Base-by-base conservation (phyloP, 2,329 filamentous ascomycete species). In the Leptosphaerulina australis region DNA sequence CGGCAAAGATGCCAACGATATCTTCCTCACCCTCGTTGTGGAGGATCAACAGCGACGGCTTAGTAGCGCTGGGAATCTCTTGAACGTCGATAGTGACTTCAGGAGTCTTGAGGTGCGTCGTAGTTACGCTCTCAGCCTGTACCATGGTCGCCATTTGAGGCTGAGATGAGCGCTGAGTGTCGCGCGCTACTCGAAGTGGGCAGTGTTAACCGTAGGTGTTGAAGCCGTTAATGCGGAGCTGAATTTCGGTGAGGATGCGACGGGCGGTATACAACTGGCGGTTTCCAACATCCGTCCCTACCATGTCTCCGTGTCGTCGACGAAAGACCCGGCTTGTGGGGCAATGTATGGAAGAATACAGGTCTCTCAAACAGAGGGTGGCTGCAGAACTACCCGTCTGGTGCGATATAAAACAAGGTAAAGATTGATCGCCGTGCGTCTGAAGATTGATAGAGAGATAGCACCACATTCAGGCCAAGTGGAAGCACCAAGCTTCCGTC, bases 1-100 rank as follows among this genome's bases (percentile, higher is more conserved):
- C 88, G 20, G 90, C 89, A 60, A 92, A 88, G 25, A 89, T 77
- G 17, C 83, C 83, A 21, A 92, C 84, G 56, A 94, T 89, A 30
- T 82, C 81, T 52, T 92, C 87, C 69, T 93, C 88, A 14, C 83
- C 86, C 17, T 78, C 78, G 9, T 87, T 85, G 70, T 87, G 90
- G 14, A 93, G 73, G 52, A 94, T 67, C 53, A 77, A 65, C 50
- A 78, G 65, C 56, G 74, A 71, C 44, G 75, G 76, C 59, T 63
- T 63, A 40, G 46, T 56, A 41, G 55, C 59, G 40, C 59, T 60
- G 38, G 67, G 64, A 9, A 73, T 63, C 56, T 70, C 69, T 29
- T 68, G 62, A 39, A 74, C 59, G 35, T 72, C 67, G 46, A 74
- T 63, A 34, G 69, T 56, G 35, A 60, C 61, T 35, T 60, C 60